Evolutionary conservation across 192 early-diverging fungal genomes (phyloP).

Genomic region (Coemansia sp.): DNA sequence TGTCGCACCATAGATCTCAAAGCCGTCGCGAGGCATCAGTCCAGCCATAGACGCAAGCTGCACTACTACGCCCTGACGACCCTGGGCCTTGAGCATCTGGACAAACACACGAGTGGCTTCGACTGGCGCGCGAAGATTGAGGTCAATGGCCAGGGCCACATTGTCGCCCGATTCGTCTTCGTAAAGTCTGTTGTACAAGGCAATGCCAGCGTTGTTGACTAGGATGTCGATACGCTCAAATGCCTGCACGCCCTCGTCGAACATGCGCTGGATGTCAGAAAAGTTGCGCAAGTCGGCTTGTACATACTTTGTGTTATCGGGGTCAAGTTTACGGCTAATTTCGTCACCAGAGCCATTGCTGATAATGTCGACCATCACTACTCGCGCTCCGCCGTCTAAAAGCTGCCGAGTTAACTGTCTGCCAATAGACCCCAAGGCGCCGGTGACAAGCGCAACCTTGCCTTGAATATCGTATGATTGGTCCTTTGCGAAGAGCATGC

Average conservation of each 20-base stretch:
- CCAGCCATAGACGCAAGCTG: slow-evolving; percentile 28
- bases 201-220: slow-evolving; percentile 48
- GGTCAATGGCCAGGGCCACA: slow-evolving; percentile 5
- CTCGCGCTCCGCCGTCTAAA: slow-evolving; percentile 12
- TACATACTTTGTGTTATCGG: slow-evolving; percentile 11
- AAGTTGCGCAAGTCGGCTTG: slow-evolving; percentile 16
- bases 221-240: slow-evolving; percentile 45
- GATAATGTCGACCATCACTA: slow-evolving; percentile 24
- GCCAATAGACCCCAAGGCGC: slow-evolving; percentile 28
- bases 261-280: slow-evolving; percentile 19
- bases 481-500: slow-evolving; percentile 9
- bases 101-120: slow-evolving; percentile 25
- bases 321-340: background rate
- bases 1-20: slow-evolving; percentile 31
- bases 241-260: slow-evolving; percentile 11
- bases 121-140: slow-evolving; percentile 27
- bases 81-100: slow-evolving; percentile 6
- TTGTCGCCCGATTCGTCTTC: slow-evolving; percentile 10
- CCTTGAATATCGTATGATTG: slow-evolving; percentile 5
- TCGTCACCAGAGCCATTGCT: slow-evolving; percentile 10
- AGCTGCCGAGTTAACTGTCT: slow-evolving; percentile 12
- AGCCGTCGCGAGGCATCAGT: slow-evolving; percentile 4
- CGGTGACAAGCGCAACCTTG: slow-evolving; percentile 33
- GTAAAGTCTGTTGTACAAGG: slow-evolving; percentile 19
- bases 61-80: slow-evolving; percentile 20